Evolutionary conservation across 805 yeast genomes (phyloP).

Genomic region (Myxozyma vanderwaltii): DNA sequence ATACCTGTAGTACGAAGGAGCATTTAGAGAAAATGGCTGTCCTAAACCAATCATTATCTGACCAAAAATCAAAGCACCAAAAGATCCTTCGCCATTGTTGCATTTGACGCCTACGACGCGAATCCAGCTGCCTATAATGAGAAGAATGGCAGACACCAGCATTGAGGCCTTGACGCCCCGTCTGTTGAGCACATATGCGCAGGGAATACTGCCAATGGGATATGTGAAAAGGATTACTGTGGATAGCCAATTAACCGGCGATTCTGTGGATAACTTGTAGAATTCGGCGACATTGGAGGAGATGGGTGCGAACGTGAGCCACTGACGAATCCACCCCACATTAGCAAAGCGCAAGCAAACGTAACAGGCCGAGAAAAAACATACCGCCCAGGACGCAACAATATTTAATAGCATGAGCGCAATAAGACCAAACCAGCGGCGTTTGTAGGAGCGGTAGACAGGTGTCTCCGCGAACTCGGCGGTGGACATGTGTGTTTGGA

Average conservation of each 20-base stretch:
- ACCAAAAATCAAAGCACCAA: conserved; percentile 42
- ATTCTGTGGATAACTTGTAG: conserved; percentile 34
- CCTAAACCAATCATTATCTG: conserved; percentile 43
- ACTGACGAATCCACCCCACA: conserved; percentile 13
- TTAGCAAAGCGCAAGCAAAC: too few species aligned
- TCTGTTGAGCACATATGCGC: conserved; percentile 36
- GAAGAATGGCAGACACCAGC: conserved; percentile 35
- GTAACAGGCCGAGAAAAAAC: background rate
- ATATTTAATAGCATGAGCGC: conserved; percentile 39
- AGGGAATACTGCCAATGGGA: conserved; percentile 37
- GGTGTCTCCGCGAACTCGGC: background rate
- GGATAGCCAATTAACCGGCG: conserved; percentile 43
- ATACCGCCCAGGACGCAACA: conserved; percentile 40
- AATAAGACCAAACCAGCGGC: conserved; percentile 43
- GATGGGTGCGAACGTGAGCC: conserved; percentile 43
- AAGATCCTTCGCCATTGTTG: conserved; percentile 29
- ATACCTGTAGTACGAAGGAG: conserved; percentile 40
- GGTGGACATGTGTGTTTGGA: background rate
- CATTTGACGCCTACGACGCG: conserved; percentile 39
- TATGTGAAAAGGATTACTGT: conserved; percentile 41
- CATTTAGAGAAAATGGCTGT: conserved; percentile 42
- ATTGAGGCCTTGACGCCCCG: conserved; percentile 37
- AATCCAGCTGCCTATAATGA: conserved; percentile 40
- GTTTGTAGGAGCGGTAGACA: conserved; percentile 37
- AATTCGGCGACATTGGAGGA: conserved; percentile 36